phyloP scores from a whole-genome alignment of 345 rosid species.

The Rhodamnia argentea region DNA sequence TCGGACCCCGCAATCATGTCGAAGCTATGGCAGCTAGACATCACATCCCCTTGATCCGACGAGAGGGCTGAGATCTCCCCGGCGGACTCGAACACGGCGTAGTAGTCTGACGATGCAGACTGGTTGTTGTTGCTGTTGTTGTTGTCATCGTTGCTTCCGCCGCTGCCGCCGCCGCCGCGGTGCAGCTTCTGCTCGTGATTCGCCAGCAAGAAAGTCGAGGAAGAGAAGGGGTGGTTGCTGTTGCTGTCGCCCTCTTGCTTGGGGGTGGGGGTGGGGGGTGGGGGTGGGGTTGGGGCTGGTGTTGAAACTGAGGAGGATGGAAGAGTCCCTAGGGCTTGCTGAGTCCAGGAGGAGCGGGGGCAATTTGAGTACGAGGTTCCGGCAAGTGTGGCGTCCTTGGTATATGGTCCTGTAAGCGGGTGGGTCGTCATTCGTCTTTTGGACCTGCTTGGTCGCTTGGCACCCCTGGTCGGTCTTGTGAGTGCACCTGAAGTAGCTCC shows the following conservation, averaged over 20 bases:
- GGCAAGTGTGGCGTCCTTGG: conserved; percentile 36
- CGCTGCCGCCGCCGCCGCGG: fast-evolving
- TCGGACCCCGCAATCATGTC: background rate
- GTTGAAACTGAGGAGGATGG: conserved; percentile 25
- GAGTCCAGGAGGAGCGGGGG: conserved; percentile 8
- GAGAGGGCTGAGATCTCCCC: background rate
- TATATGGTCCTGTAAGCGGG: conserved; percentile 31
- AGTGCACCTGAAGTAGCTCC: conserved; percentile 47
- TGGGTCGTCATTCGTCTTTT: conserved; percentile 22
- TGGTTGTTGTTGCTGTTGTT: background rate
- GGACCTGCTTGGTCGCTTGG: conserved; percentile 46
- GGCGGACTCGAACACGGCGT: background rate
- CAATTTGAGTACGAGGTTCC: background rate
- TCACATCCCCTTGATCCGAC: background rate
- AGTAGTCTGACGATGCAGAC: background rate
- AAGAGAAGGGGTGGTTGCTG: background rate
- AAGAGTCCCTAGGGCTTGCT: background rate
- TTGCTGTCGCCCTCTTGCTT: background rate
- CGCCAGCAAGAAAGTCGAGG: background rate
- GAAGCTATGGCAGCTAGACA: background rate
- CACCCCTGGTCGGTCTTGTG: conserved; percentile 40
- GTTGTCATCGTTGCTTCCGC: too few relatives aligned
- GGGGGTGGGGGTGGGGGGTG: too few relatives aligned
- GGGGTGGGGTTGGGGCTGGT: background rate
- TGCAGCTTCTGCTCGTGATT: background rate